A percentile compares a stretch with the other conserved stretches of the same genome.
Evolutionary conservation across 1,284 basidiomycete species (phyloP).

Genomic region (Sanghuangporus sanghuang): DNA sequence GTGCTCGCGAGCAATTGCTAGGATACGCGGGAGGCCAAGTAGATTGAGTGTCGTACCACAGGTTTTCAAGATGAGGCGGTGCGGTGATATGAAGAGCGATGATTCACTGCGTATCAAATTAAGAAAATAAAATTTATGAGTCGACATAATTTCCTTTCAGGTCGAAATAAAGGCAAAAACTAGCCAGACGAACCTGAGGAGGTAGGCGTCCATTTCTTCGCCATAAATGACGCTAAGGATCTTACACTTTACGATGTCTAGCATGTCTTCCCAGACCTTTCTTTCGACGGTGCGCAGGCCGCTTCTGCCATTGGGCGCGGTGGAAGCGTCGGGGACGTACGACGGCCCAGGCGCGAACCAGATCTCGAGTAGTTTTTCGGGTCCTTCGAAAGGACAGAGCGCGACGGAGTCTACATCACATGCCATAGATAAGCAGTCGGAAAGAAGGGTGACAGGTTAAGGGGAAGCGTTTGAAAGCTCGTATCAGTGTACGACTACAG

Average conservation of each 20-base stretch:
- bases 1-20: constrained; percentile 81
- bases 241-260: constrained; percentile 96
- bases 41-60: constrained; percentile 99
- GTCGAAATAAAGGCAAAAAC: neutral
- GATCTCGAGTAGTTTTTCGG: constrained; percentile 96
- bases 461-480: neutral
- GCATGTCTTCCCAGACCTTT: constrained; percentile 92
- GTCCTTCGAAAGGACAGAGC: constrained; percentile 67
- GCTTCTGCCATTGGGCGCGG: constrained; percentile 36
- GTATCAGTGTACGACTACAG: no score
- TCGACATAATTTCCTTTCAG: neutral
- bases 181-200: constrained; percentile 71
- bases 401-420: constrained; percentile 30
- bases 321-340: constrained; percentile 44
- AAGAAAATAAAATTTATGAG: neutral
- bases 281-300: constrained; percentile 80
- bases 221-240: constrained; percentile 89
- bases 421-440: constrained; percentile 26
- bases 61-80: constrained; percentile 97
- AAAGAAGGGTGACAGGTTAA: neutral
- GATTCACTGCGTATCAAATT: constrained; percentile 74
- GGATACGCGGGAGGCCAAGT: constrained; percentile 87
- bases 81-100: constrained; percentile 92
- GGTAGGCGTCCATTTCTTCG: constrained; percentile 88
- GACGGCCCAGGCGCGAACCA: constrained; percentile 88